Conservation (phyloP, 2,329 filamentous ascomycete genomes). For the Diaporthe nobilis region DNA sequence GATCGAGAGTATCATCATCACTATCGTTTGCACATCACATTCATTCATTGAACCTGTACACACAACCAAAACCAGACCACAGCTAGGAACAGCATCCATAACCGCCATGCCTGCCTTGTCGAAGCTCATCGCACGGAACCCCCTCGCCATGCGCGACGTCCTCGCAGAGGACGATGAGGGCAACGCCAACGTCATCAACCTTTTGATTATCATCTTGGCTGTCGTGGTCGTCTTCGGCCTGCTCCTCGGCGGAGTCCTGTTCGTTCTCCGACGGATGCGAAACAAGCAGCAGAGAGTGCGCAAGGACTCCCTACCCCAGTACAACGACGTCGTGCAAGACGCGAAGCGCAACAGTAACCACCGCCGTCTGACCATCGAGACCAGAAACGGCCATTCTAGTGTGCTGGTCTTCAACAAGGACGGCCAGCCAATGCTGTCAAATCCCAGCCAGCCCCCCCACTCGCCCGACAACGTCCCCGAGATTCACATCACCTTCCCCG, state of each 20-base stretch:
- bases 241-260: conserved; percentile 75
- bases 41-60: conserved; percentile 34
- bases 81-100: conserved; percentile 40
- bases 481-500: conserved; percentile 98
- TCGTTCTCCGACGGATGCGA: conserved; percentile 78
- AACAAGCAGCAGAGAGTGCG: conserved; percentile 59
- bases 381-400: conserved; percentile 72
- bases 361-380: conserved; percentile 71
- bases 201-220: conserved; percentile 84
- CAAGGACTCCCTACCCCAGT: conserved; percentile 71
- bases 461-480: conserved; percentile 90
- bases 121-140: conserved; percentile 56
- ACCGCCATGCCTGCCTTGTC: conserved; percentile 56
- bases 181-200: conserved; percentile 68
- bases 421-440: conserved; percentile 79
- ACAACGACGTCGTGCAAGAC: conserved; percentile 68
- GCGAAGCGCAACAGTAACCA: conserved; percentile 66
- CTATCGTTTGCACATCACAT: conserved; percentile 26
- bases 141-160: conserved; percentile 62
- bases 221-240: conserved; percentile 79
- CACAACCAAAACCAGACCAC: conserved; percentile 24
- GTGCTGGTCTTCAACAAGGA: conserved; percentile 86
- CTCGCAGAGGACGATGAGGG: conserved; percentile 41
- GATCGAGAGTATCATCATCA: conserved; percentile 30
- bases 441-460: conserved; percentile 80